Base-by-base conservation (phyloP, 768 basidiomycete species). In the Gloeopeniophorella convolvens region DNA sequence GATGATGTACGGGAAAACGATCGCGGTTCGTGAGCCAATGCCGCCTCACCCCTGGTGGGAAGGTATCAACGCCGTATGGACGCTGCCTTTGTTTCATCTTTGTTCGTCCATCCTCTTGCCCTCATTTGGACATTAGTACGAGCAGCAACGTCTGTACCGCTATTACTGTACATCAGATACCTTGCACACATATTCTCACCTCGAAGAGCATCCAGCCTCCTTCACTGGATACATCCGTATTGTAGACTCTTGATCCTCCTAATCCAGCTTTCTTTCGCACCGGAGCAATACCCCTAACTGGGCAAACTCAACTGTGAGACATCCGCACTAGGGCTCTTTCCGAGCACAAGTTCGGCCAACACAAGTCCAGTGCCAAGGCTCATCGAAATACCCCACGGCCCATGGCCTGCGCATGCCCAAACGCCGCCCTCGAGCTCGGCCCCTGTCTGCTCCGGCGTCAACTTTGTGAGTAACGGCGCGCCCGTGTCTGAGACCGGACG, bases 301-400 rank as follows among this genome's bases (percentile, higher is more conserved):
- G 21, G n/a, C 16, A 51, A 32, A 20, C 50, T 42, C n/a, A 49
- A 39, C 6, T 2, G 36, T 13, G 47, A 52, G 12, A 67, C 57
- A 48, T 68, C 65, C 37, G 60, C 62, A 35, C 62, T 64, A 30
- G 63, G 49, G 58, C 54, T 42, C 42, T 56, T 48, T 10, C 63
- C 57, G 4, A 66, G 56, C 28, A 65, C 53, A 55, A 63, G 59
- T 59, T 67, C 62, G 34, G 58, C 58, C 30, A 69, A 45, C 10
- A 67, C 64, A 15, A 54, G 47, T 20, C 67, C 66, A 35, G 65
- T 65, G 31, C 65, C 68, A 15, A 66, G 58, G 35, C 65, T 60
- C 35, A 68, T 45, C 23, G 55, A 56, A 51, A 69, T 65, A 37
- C 67, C 67, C 70, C 71, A 72, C 26, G 68, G 67, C n/a, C 68